Evolutionary conservation across 305 asterid species (phyloP).

Genomic region (Galium porrigens): DNA sequence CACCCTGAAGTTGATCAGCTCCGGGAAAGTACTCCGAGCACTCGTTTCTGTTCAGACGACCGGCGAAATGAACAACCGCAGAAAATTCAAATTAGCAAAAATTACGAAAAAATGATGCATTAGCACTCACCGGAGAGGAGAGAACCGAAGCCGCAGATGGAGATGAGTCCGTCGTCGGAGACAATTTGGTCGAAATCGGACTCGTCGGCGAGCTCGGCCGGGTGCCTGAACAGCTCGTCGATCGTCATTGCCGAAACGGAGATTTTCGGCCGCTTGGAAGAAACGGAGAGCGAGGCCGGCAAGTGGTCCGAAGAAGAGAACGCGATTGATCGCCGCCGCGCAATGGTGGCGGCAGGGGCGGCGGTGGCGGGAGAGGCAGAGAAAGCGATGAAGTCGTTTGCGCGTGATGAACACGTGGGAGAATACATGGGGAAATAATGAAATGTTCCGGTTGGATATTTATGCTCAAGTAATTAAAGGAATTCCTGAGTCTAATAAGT

Average conservation of each 20-base stretch:
- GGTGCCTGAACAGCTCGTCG: conserved; percentile 18
- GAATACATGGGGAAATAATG: not conserved
- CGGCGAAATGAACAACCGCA: not conserved
- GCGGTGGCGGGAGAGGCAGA: not conserved
- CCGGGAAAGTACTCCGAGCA: conserved; percentile 91
- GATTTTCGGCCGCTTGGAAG: conserved; percentile 8
- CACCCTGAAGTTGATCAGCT: conserved; percentile 66
- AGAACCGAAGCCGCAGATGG: conserved; percentile 88
- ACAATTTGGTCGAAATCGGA: conserved; percentile 59
- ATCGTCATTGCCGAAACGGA: conserved; percentile 35
- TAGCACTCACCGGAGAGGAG: conserved; percentile 69
- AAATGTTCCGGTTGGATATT: not conserved
- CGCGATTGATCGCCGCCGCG: not conserved
- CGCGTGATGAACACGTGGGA: conserved; percentile 9
- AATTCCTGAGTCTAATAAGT: not conserved
- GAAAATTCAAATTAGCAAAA: not conserved
- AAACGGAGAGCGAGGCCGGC: not conserved
- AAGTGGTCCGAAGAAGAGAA: not conserved
- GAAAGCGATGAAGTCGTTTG: not conserved
- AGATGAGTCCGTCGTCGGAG: conserved; percentile 64
- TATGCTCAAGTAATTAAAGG: not conserved
- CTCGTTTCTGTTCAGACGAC: conserved; percentile 49
- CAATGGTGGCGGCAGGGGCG: not conserved
- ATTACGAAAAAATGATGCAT: not conserved
- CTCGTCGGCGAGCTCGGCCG: conserved; percentile 51